These are phyloP conservation scores for Carpinus fangiana DNA, from an alignment of 306 rosid species.

Conservation along the genomic window DNA sequence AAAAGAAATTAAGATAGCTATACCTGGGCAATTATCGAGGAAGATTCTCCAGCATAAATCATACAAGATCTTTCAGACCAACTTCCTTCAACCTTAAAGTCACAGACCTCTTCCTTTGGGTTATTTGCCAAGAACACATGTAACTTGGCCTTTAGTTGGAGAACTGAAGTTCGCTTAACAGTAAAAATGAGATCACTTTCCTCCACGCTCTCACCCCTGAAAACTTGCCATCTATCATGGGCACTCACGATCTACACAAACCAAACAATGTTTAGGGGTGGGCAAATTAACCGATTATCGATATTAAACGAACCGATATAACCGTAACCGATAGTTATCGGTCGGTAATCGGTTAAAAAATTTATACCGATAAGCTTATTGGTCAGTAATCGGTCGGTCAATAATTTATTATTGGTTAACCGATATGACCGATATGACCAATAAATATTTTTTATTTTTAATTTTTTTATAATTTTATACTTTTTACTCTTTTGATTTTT, in stretches of 20 bases:
- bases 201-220: constrained; percentile 30
- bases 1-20: background rate
- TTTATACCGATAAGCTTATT: too few species aligned
- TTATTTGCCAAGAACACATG: constrained; percentile 63
- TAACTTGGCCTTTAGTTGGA: constrained; percentile 53
- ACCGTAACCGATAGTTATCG: too few species aligned
- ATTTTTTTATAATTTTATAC: too few species aligned
- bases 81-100: constrained; percentile 54
- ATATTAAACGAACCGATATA: too few species aligned
- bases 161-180: constrained; percentile 39
- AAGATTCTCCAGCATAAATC: constrained; percentile 51
- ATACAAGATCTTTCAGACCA: constrained; percentile 54
- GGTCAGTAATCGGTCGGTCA: too few species aligned
- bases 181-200: constrained; percentile 17
- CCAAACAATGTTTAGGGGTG: too few species aligned
- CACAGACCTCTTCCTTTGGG: constrained; percentile 45
- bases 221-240: constrained; percentile 32
- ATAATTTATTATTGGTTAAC: too few species aligned
- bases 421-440: too few species aligned
- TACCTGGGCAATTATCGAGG: constrained; percentile 39
- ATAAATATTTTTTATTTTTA: too few species aligned
- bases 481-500: too few species aligned
- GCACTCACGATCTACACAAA: constrained; percentile 29
- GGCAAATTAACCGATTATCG: too few species aligned
- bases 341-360: too few species aligned